Conservation (phyloP, 371 early-diverging fungal species). For the Chytridiales sp. region DNA sequence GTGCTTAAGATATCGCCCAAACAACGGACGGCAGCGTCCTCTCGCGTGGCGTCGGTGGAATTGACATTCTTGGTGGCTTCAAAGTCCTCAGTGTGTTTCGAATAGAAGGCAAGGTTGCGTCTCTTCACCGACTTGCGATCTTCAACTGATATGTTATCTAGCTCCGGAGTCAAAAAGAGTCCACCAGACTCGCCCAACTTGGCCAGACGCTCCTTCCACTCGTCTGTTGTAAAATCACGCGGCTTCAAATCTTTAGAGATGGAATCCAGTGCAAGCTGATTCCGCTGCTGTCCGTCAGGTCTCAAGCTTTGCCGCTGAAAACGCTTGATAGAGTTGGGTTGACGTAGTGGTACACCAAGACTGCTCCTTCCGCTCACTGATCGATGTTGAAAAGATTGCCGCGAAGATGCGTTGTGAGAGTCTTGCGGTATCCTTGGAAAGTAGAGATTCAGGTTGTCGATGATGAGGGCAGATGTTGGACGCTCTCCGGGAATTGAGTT, state of each 20-base stretch:
- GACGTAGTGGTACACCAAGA: too few species aligned
- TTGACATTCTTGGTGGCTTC: too few species aligned
- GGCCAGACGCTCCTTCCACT: constrained; percentile 15
- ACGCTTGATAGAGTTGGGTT: constrained; percentile 3
- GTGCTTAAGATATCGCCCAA: too few species aligned
- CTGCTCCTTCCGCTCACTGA: too few species aligned
- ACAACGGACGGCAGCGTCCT: too few species aligned
- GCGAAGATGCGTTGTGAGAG: too few species aligned
- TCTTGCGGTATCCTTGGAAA: constrained; percentile 23
- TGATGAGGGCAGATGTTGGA: constrained; percentile 21
- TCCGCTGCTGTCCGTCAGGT: background rate
- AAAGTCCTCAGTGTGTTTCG: too few species aligned
- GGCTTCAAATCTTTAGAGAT: background rate
- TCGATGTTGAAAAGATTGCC: too few species aligned
- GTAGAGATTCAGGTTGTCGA: constrained; percentile 18
- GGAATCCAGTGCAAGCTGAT: background rate
- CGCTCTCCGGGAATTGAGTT: constrained; percentile 14
- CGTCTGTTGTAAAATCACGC: background rate
- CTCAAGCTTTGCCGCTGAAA: background rate
- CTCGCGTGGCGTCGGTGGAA: too few species aligned
- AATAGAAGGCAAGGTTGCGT: too few species aligned
- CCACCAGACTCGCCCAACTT: constrained; percentile 5
- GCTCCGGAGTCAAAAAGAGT: constrained; percentile 11
- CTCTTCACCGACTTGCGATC: too few species aligned
- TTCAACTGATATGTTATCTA: too few species aligned